Conservation (phyloP, 768 basidiomycete genomes). For the Lactarius pseudohatsudake region DNA sequence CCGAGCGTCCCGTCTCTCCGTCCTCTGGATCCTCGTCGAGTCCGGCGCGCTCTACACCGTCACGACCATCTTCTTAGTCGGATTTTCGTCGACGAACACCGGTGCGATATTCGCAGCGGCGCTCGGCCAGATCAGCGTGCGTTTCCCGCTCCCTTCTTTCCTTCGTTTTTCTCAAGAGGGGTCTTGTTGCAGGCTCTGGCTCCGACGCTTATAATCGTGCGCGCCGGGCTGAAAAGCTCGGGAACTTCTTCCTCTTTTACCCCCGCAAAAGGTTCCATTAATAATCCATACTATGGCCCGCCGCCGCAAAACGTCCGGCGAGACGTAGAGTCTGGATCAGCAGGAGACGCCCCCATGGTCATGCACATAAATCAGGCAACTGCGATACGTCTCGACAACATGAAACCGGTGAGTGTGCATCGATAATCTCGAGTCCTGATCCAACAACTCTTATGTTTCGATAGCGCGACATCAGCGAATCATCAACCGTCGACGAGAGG, state of each 20-base stretch:
- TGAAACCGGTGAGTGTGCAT: not conserved
- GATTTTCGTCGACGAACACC: constrained; percentile 10
- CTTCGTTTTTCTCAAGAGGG: not conserved
- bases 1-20: not conserved
- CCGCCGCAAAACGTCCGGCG: not conserved
- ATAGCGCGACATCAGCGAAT: not conserved
- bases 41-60: constrained; percentile 22
- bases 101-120: constrained; percentile 3
- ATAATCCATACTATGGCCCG: not conserved
- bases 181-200: constrained; percentile 6
- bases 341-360: not conserved
- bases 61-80: constrained; percentile 15
- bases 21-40: constrained; percentile 25
- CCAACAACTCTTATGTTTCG: not conserved
- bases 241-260: not conserved
- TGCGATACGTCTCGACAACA: constrained; percentile 4
- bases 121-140: constrained; percentile 25
- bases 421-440: not conserved
- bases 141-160: not conserved
- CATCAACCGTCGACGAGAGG: not conserved
- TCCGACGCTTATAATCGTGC: constrained; percentile 20
- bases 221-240: constrained; percentile 6
- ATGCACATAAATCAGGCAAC: constrained; percentile 15
- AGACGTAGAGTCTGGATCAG: constrained; percentile 1
- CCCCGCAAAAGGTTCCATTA: constrained; percentile 12